phyloP scores from a whole-genome alignment of 1,284 basidiomycete genomes.

The Meripilus lineatus region DNA sequence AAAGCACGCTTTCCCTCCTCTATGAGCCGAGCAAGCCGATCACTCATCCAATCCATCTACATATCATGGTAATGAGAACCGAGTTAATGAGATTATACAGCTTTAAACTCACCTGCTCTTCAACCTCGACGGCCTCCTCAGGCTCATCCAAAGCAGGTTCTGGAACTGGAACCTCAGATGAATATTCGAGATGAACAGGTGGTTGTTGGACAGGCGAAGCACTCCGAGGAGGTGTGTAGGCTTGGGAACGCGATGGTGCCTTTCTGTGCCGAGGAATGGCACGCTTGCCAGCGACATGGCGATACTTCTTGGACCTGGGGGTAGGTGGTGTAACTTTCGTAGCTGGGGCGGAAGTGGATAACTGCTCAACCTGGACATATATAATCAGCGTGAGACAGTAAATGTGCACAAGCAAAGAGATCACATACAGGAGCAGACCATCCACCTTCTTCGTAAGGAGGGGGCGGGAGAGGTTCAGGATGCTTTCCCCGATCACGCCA shows the following conservation, averaged over 20 bases:
- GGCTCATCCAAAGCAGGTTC: no score
- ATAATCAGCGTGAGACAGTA: no score
- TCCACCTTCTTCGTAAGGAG: slow-evolving; percentile 54
- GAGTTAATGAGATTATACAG: slow-evolving; percentile 1
- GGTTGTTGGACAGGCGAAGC: slow-evolving; percentile 10
- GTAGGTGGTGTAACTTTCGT: slow-evolving; percentile 19
- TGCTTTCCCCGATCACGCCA: slow-evolving; percentile 72
- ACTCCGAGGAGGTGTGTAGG: slow-evolving; percentile 18
- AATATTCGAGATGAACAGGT: slow-evolving; percentile 22
- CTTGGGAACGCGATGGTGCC: slow-evolving; percentile 24
- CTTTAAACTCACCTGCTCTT: slow-evolving; percentile 39
- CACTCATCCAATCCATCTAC: slow-evolving; percentile 75
- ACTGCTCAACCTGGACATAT: no score
- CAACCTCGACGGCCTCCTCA: slow-evolving; percentile 31
- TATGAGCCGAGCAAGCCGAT: slow-evolving; percentile 59
- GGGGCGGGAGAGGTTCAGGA: slow-evolving; percentile 42
- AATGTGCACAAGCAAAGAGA: no score
- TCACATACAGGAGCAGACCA: slow-evolving; percentile 37
- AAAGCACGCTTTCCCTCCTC: slow-evolving; percentile 70
- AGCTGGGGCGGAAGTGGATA: slow-evolving; percentile 12
- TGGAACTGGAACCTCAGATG: no score
- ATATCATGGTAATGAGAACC: not conserved
- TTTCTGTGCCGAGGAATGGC: slow-evolving; percentile 31
- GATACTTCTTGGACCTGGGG: slow-evolving; percentile 25
- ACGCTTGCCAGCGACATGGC: slow-evolving; percentile 26